Evolutionary conservation across 1,139 yeast genomes (phyloP).

Genomic region (Debaryomyces sp.): DNA sequence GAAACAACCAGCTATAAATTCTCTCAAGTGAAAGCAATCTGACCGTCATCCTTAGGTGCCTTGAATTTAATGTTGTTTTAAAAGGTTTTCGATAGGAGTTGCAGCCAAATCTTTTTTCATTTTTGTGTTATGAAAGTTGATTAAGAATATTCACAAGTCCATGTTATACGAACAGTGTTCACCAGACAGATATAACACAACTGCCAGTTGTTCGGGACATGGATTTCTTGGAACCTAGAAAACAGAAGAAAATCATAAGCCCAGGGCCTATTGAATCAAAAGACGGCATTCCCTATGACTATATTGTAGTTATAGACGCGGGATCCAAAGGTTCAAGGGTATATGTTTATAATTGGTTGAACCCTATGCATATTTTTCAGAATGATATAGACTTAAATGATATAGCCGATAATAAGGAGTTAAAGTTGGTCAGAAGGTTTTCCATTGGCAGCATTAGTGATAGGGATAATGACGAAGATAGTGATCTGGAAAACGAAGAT

Average conservation of each 20-base stretch:
- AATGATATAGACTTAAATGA: constrained; percentile 22
- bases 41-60: too few species aligned
- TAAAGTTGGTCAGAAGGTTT: constrained; percentile 19
- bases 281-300: constrained; percentile 58
- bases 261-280: constrained; percentile 36
- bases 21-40: too few species aligned
- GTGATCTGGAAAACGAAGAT: constrained; percentile 10
- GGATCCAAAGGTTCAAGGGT: constrained; percentile 85
- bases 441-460: constrained; percentile 12
- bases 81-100: not conserved
- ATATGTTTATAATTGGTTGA: constrained; percentile 70
- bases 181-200: not conserved
- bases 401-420: constrained; percentile 9
- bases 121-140: not conserved
- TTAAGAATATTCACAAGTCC: not conserved
- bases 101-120: not conserved
- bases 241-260: constrained; percentile 10
- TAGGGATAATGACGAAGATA: constrained; percentile 18
- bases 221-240: not conserved
- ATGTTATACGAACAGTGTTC: not conserved
- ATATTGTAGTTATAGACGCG: constrained; percentile 75
- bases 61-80: too few species aligned
- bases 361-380: constrained; percentile 40
- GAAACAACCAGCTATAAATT: too few species aligned
- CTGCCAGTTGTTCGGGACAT: not conserved